Evolutionary conservation across 2,329 filamentous ascomycete species (phyloP), one percentile per base, ranked within the genome.

Genomic region (Exophiala xenobiotica): DNA sequence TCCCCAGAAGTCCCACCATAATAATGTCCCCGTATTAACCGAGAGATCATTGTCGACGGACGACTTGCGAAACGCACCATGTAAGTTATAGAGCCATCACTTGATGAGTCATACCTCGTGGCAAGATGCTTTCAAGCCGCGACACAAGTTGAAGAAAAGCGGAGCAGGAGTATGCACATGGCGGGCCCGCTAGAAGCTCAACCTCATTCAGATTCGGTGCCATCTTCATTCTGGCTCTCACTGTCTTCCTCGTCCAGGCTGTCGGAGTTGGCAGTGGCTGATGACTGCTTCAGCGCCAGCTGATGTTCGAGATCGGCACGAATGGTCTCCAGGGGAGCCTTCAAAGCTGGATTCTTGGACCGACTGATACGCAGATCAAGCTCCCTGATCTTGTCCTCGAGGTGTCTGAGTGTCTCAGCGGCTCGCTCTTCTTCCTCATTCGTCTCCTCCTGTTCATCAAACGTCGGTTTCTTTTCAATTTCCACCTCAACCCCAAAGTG

Each of bases 291-390:
- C 19, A 7, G 19, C n/a, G 19, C 38, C 19, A 40, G 19, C 23
- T 40, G 38, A 14, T 11, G n/a, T 14, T 12, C 23, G 18, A 40
- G 19, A 7, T 23, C 18, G 23, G 20, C 38, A 24, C 38, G 38
- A 20, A 40, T 40, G 12, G 19, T 18, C 38, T 40, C 38, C 19
- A 40, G 19, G 14, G 38, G 12, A 22, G 38, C 20, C 19, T 6
- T 40, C 20, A 40, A 22, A 4, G 38, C 9, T n/a, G 38, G 38
- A 23, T 20, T 43, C 8, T 26, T 39, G 14, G 43, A 29, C n/a
- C 26, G n/a, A 7, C 26, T 42, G n/a, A 52, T 52, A 3, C 46
- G 49, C 14, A 27, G n/a, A 24, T 47, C 49, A 9, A 52, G 35
- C 26, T 52, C 42, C 8, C 5, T 27, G 19, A 52, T 47, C 26